Base-by-base conservation (phyloP, 352 stramenopile species). In the Thraustotheca clavata region DNA sequence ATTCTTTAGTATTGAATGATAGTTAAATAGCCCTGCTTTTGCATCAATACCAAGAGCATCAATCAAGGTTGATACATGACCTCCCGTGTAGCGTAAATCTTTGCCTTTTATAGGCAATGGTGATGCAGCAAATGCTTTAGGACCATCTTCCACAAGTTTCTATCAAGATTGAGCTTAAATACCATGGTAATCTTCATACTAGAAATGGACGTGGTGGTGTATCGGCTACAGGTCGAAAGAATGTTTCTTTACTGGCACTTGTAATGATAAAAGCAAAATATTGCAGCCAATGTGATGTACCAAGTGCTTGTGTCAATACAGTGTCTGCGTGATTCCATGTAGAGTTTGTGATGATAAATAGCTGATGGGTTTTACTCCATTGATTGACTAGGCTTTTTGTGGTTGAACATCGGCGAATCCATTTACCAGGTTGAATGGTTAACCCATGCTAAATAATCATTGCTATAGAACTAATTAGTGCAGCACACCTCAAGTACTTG, bases 341-440 rank as follows among this genome's bases (percentile, higher is more conserved):
- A 6, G 34, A 34, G n/a, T 60, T 60, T 7, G 50, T 60, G 1
- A 60, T 1, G 6, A 60, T 1, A 47, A 60, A 60, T 20, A 60
- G 50, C 5, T 18, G 20, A 38, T 43, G 27, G 1, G 34, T 22
- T 16, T 3, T 14, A 24, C 9, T 31, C 12, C 31, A 31, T 11
- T 24, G 43, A 24, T 1, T 14, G n/a, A 52, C 2, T 9, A 24
- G 6, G 2, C 9, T 11, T 9, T 9, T 11, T 2, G 43, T 52
- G 11, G 43, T 31, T 52, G 16, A 14, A 2, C 24, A 24, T 7
- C 2, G 9, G 2, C 16, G 1, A 1, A 52, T 24, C 24, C 34
- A 52, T 11, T 52, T 1, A 14, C 9, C 11, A 20, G 43, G n/a
- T n/a, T n/a, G n/a, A n/a, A n/a, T n/a, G n/a, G n/a, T n/a, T n/a